Evolutionary conservation across 2,329 filamentous ascomycete species (phyloP), one percentile per base, ranked within the genome.

Genomic region (Claviceps citrina): DNA sequence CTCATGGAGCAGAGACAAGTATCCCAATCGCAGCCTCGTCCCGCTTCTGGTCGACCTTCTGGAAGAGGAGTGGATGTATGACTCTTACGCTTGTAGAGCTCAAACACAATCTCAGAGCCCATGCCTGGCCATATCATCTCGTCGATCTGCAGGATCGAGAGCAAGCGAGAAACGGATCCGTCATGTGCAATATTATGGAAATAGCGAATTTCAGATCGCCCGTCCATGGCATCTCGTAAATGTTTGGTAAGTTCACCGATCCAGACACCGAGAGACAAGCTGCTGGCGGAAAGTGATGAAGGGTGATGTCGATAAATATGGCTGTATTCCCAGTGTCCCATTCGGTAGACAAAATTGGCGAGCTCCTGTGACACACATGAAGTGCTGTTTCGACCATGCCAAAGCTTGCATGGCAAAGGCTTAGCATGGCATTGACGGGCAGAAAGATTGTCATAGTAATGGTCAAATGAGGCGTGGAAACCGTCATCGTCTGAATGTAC

Each of bases 111-210:
- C 59, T 89, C 83, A 8, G 74, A 67, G 0, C 83, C 83, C 82
- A 89, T 86, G 0, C 83, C 83, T 0, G 83, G 83, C 83, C 83
- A 89, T 1, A 85, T 76, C 82, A 89, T 89, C 39, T 66, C 56
- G 18, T 84, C 77, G 1, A 81, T 52, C 59, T 89, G 83, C 51
- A 91, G 54, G 13, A 87, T 68, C 2, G 73, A 73, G 18, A 91
- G 62, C 6, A 89, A 51, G 2, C 75, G 62, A 9, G 78, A 76
- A 6, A 87, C 53, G 3, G 74, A 79, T 3, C 84, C 84, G 49
- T 91, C 84, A 50, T 93, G 84, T 2, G 82, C 84, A 28, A 91
- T 68, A 46, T 89, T 87, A 52, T 91, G 84, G 32, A 76, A 60
- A 53, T 85, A 89, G 2, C 67, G 53, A 0, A 57, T 56, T 7